These are phyloP conservation scores for Aegilops tauschii DNA, from an alignment of 176 grass and related monocot genomes.

Conservation along the genomic window DNA sequence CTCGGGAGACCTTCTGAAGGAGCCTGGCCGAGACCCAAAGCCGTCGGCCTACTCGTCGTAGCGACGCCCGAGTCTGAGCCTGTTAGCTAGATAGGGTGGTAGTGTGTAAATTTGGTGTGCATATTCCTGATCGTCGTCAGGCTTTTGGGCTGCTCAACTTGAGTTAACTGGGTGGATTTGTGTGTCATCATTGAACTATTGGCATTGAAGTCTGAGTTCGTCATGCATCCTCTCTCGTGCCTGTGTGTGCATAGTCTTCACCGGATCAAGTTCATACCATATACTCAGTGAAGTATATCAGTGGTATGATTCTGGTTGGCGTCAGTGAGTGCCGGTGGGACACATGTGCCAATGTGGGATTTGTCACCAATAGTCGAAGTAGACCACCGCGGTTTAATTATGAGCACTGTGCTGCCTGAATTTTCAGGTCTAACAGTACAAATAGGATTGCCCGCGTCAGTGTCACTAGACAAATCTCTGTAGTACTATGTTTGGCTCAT, in stretches of 20 bases:
- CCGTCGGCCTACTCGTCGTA: constrained; percentile 11
- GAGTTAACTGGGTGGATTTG: constrained; percentile 11
- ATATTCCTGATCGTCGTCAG: constrained; percentile 26
- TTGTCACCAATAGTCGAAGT: too few species aligned
- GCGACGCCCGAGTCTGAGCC: not conserved
- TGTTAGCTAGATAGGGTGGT: constrained; percentile 29
- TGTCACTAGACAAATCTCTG: too few species aligned
- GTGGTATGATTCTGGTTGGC: not conserved
- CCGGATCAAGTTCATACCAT: not conserved
- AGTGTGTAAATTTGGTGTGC: constrained; percentile 46
- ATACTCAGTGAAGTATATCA: too few species aligned
- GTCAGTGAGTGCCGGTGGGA: not conserved
- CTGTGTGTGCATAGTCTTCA: not conserved
- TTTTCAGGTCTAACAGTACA: not conserved
- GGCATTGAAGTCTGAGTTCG: constrained; percentile 25
- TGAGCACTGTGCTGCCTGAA: not conserved
- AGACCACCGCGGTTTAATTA: too few species aligned
- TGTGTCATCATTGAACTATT: constrained; percentile 15
- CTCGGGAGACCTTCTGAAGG: constrained; percentile 23
- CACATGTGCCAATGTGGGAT: too few species aligned
- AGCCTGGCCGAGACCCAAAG: constrained; percentile 26
- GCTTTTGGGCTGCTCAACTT: constrained; percentile 26
- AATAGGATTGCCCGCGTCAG: not conserved
- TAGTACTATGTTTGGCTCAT: too few species aligned
- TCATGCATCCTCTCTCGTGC: not conserved